A percentile compares a stretch with the other conserved stretches of the same genome.
phyloP scores from a whole-genome alignment of 495 filamentous ascomycete species.

The Cercophora newfieldiana region DNA sequence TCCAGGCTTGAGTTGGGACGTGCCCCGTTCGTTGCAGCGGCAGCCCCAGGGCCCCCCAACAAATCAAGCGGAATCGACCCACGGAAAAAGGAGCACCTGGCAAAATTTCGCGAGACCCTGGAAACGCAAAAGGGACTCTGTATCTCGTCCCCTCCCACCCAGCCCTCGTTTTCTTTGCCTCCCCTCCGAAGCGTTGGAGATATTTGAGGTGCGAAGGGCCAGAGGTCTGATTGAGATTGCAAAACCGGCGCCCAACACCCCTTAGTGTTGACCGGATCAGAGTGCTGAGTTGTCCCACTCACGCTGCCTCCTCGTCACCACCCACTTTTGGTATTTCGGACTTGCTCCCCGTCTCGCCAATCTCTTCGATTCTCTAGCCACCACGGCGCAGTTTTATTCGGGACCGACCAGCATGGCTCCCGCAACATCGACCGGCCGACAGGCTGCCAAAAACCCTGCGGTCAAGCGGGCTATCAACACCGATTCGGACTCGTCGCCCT shows the following conservation, averaged over 20 bases:
- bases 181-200: not conserved
- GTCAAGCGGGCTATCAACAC: conserved; percentile 42
- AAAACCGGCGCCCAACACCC: not conserved
- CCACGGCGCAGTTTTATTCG: conserved; percentile 9
- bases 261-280: not conserved
- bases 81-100: conserved; percentile 21
- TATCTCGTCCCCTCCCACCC: not conserved
- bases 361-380: not conserved
- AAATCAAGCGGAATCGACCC: conserved; percentile 31
- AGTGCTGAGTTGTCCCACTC: conserved; percentile 1
- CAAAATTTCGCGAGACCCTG: conserved; percentile 26
- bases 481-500: conserved; percentile 57
- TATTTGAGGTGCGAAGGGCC: not conserved
- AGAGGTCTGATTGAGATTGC: not conserved
- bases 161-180: not conserved
- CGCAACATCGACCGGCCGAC: conserved; percentile 35
- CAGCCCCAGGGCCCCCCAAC: conserved; percentile 31
- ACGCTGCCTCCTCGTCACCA: not conserved
- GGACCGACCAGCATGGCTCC: conserved; percentile 38
- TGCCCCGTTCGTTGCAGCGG: conserved; percentile 14
- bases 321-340: conserved; percentile 7
- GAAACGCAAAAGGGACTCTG: conserved; percentile 10
- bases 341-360: not conserved
- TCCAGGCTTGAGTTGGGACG: not conserved
- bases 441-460: conserved; percentile 39